These are phyloP conservation scores for Leccinum obscurum DNA, from an alignment of 768 basidiomycete genomes.

Conservation along the genomic window DNA sequence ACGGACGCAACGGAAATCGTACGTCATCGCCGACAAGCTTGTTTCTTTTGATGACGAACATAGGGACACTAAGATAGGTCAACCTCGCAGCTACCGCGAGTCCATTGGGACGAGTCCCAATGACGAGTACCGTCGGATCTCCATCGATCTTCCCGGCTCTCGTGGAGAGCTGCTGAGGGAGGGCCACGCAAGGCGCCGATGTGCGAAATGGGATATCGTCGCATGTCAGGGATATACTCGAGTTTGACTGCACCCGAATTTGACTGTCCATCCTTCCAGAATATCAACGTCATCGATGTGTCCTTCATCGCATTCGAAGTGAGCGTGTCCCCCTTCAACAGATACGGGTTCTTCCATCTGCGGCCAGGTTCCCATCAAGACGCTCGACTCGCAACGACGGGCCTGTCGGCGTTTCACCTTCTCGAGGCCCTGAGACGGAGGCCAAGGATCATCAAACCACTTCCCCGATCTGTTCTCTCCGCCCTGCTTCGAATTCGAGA, in stretches of 20 bases:
- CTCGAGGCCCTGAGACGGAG: too few species aligned
- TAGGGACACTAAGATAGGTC: constrained; percentile 51
- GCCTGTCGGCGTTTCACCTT: too few species aligned
- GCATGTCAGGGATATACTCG: neutral
- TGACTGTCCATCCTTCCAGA: too few species aligned
- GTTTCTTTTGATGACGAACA: constrained; percentile 56
- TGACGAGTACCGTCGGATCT: constrained; percentile 58
- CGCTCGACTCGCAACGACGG: too few species aligned
- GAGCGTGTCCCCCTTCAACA: too few species aligned
- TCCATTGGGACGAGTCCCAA: constrained; percentile 69
- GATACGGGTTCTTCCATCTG: too few species aligned
- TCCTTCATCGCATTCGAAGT: too few species aligned
- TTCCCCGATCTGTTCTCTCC: too few species aligned
- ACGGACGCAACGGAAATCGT: neutral
- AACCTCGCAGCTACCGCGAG: constrained; percentile 62
- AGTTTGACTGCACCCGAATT: neutral
- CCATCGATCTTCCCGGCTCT: constrained; percentile 49
- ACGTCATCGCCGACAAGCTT: constrained; percentile 49
- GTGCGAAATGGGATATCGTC: constrained; percentile 7
- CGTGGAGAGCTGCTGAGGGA: constrained; percentile 38
- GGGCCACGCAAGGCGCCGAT: constrained; percentile 42
- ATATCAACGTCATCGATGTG: too few species aligned
- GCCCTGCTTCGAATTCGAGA: too few species aligned
- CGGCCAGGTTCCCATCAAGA: too few species aligned
- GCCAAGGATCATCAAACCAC: too few species aligned